Evolutionary conservation across 2,329 filamentous ascomycete genomes (phyloP).

Genomic region (Nemania bipapillata): DNA sequence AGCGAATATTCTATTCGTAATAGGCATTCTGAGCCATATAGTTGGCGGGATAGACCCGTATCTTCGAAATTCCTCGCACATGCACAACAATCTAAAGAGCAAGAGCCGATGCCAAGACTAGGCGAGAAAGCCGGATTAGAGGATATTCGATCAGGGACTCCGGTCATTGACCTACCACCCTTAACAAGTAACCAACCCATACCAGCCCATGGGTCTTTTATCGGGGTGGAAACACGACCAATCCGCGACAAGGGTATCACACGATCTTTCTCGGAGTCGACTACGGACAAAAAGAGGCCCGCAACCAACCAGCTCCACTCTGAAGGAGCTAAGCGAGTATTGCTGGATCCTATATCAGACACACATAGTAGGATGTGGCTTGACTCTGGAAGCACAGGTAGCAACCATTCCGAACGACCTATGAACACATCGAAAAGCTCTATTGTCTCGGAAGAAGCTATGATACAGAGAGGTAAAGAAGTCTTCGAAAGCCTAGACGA

Average conservation of each 20-base stretch:
- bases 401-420: slow-evolving; percentile 15
- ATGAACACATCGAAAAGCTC: slow-evolving; percentile 5
- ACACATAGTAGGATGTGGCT: slow-evolving; percentile 3
- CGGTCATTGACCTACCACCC: slow-evolving; percentile 11
- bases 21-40: slow-evolving; percentile 1
- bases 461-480: neutral
- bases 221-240: slow-evolving; percentile 17
- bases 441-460: neutral
- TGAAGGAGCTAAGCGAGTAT: slow-evolving; percentile 25
- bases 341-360: neutral
- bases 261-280: slow-evolving; percentile 34
- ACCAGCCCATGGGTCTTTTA: slow-evolving; percentile 12
- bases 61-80: neutral
- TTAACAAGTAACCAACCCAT: neutral
- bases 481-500: slow-evolving; percentile 24
- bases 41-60: neutral
- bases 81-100: neutral
- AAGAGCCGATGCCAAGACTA: slow-evolving; percentile 3
- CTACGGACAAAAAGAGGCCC: slow-evolving; percentile 31
- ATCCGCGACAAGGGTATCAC: slow-evolving; percentile 9
- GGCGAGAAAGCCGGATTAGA: neutral
- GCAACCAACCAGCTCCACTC: slow-evolving; percentile 23
- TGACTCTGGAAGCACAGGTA: slow-evolving; percentile 21
- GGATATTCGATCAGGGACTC: neutral
- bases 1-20: neutral